Conservation (phyloP, 1,284 basidiomycete genomes). For the Lignosus rhinocerotis region DNA sequence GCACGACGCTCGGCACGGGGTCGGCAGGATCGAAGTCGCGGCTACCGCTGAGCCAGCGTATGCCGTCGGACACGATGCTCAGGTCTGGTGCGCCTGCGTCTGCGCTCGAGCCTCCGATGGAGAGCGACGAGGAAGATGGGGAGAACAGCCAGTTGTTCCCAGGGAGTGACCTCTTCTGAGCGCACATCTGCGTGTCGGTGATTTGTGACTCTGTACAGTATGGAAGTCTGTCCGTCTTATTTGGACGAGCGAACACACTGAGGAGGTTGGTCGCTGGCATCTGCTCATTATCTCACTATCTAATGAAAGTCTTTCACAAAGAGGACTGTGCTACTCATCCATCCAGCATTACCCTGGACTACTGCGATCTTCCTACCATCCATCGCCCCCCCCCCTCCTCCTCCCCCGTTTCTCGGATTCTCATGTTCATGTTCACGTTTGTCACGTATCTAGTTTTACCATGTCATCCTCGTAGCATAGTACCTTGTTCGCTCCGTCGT, state of each 20-base stretch:
- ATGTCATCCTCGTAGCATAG: conserved; percentile 18
- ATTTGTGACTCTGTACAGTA: not conserved
- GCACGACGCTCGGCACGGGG: not conserved
- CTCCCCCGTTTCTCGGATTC: not conserved
- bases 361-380: not conserved
- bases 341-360: not conserved
- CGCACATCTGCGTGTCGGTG: not conserved
- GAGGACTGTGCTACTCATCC: not conserved
- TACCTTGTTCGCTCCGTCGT: conserved; percentile 13
- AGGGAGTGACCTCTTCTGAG: conserved; percentile 55
- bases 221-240: not conserved
- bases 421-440: not conserved
- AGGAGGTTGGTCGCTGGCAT: not conserved
- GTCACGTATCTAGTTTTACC: conserved; percentile 14
- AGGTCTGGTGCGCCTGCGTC: not conserved
- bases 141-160: conserved; percentile 52
- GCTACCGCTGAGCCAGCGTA: conserved; percentile 26
- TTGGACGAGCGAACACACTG: not conserved
- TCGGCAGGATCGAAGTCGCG: conserved; percentile 9
- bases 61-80: conserved; percentile 8
- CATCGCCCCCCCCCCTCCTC: not conserved
- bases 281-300: conserved; percentile 12
- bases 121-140: conserved; percentile 43
- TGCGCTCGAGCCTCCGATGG: conserved; percentile 20
- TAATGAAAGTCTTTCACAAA: conserved; percentile 3